Conservation (phyloP, 2,329 filamentous ascomycete species). For the Penicillium sp. region DNA sequence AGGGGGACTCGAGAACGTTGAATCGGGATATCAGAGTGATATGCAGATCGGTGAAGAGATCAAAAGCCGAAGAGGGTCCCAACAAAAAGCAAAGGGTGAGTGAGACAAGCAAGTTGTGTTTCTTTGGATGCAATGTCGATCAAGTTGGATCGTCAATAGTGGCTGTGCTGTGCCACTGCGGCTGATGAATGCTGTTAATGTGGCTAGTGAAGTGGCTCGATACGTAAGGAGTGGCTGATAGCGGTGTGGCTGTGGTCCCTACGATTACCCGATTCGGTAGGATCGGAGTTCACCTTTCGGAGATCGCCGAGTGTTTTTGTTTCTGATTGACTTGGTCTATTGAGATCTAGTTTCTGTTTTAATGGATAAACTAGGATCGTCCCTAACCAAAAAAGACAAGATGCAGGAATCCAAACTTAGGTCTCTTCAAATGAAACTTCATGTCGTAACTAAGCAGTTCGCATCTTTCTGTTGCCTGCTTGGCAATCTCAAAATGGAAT, state of each 20-base stretch:
- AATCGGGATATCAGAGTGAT: neutral
- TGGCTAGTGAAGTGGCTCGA: conserved; percentile 18
- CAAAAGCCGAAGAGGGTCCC: neutral
- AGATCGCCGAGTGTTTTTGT: neutral
- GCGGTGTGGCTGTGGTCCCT: conserved; percentile 18
- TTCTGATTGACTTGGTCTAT: neutral
- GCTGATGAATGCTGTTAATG: conserved; percentile 7
- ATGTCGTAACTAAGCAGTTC: neutral
- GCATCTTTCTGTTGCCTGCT: too few species aligned
- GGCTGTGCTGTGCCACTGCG: conserved; percentile 2
- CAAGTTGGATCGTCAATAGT: neutral
- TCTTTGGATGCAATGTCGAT: conserved; percentile 5
- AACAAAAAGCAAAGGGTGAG: conserved; percentile 12
- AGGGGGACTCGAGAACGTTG: neutral
- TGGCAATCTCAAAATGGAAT: neutral
- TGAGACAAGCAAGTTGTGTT: conserved; percentile 4
- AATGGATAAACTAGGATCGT: conserved; percentile 3
- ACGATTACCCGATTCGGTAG: conserved; percentile 12
- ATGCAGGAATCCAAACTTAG: conserved; percentile 1
- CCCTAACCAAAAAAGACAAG: conserved; percentile 6
- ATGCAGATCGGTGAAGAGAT: neutral
- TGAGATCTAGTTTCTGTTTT: neutral
- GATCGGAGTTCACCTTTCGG: neutral
- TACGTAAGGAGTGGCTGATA: conserved; percentile 21
- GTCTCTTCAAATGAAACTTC: conserved; percentile 9